Evolutionary conservation across 2,329 filamentous ascomycete genomes (phyloP).

Genomic region (Fusarium sp.): DNA sequence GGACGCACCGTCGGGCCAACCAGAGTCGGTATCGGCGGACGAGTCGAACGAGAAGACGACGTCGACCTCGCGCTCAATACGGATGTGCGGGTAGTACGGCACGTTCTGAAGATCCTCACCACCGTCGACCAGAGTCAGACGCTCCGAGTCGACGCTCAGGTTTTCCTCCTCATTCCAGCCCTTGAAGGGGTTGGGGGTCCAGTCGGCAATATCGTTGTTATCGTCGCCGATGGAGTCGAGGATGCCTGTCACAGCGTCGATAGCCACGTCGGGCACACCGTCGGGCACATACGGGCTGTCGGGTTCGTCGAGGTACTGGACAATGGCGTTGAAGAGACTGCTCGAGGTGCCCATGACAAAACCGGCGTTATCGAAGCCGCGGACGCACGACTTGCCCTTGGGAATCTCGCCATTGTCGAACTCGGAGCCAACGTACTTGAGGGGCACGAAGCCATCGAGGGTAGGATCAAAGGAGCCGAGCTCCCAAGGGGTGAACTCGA

Average conservation of each 20-base stretch:
- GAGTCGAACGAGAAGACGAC: slow-evolving; percentile 78
- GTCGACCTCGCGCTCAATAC: slow-evolving; percentile 68
- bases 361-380: slow-evolving; percentile 84
- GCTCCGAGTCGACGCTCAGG: slow-evolving; percentile 60
- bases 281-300: slow-evolving; percentile 66
- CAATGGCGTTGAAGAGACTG: slow-evolving; percentile 81
- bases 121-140: slow-evolving; percentile 84
- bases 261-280: slow-evolving; percentile 58
- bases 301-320: slow-evolving; percentile 76
- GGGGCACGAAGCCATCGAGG: slow-evolving; percentile 72
- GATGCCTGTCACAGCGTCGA: slow-evolving; percentile 65
- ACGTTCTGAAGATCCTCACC: slow-evolving; percentile 87
- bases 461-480: slow-evolving; percentile 76
- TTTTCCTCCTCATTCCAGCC: slow-evolving; percentile 66
- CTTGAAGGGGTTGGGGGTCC: slow-evolving; percentile 72
- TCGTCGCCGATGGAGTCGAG: slow-evolving; percentile 69
- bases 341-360: slow-evolving; percentile 89
- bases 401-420: slow-evolving; percentile 66
- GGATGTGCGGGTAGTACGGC: slow-evolving; percentile 77
- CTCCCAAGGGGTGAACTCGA: slow-evolving; percentile 77
- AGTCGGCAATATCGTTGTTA: slow-evolving; percentile 84
- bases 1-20: slow-evolving; percentile 75
- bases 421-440: slow-evolving; percentile 72
- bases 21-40: slow-evolving; percentile 70
- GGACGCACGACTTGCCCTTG: slow-evolving; percentile 63